phyloP scores from a whole-genome alignment of 768 basidiomycete species.

The Plicaturopsis crispa region DNA sequence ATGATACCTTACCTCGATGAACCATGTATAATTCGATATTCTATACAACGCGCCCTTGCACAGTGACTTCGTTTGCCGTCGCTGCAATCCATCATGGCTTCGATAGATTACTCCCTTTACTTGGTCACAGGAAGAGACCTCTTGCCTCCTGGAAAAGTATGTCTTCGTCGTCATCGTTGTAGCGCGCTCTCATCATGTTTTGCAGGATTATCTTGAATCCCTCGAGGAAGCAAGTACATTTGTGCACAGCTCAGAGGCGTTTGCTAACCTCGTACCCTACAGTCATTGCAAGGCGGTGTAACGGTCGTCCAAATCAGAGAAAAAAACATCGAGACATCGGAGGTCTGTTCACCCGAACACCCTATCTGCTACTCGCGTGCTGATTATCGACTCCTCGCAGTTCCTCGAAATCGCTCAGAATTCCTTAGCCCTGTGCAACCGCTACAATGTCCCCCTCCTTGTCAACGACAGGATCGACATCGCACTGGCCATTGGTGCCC shows the following conservation, averaged over 20 bases:
- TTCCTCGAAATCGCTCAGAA: constrained; percentile 68
- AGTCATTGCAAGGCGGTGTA: constrained; percentile 84
- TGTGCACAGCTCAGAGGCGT: not conserved
- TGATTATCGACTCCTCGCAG: constrained; percentile 25
- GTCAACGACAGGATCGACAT: constrained; percentile 89
- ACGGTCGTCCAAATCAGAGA: constrained; percentile 88
- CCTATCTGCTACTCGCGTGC: not conserved
- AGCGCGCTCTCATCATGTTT: constrained; percentile 5
- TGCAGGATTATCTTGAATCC: constrained; percentile 59
- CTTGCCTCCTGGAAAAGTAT: constrained; percentile 69
- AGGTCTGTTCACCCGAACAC: constrained; percentile 35
- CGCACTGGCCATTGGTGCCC: constrained; percentile 66
- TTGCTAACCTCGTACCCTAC: constrained; percentile 3
- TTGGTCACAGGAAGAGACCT: constrained; percentile 80
- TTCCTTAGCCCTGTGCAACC: constrained; percentile 66
- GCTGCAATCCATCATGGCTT: not conserved
- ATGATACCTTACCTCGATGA: too few species aligned
- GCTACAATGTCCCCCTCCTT: constrained; percentile 73
- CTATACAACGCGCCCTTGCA: too few species aligned
- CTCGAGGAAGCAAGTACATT: constrained; percentile 56
- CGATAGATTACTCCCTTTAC: constrained; percentile 68
- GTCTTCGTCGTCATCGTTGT: constrained; percentile 5
- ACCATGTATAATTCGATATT: too few species aligned
- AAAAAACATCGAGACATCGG: constrained; percentile 73
- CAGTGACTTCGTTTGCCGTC: too few species aligned